Conservation (phyloP, 805 yeast genomes). For the Nadsonia fulvescens region DNA sequence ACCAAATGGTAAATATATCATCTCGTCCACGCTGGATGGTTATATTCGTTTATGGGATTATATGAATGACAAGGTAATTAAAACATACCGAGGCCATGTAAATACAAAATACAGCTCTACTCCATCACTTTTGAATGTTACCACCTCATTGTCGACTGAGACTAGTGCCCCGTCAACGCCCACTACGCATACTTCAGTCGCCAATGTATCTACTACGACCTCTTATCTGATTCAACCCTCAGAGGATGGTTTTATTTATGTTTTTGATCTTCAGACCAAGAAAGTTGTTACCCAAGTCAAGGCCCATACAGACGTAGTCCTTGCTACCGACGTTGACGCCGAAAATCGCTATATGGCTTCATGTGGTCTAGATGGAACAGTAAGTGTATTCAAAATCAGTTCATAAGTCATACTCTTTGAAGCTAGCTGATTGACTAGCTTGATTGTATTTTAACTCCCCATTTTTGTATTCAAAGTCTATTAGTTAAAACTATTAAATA, state of each 20-base stretch:
- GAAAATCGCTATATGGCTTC: neutral
- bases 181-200: no score
- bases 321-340: slow-evolving; percentile 9
- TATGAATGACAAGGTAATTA: slow-evolving; percentile 60
- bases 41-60: slow-evolving; percentile 71
- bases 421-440: no score
- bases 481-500: no score
- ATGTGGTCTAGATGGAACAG: slow-evolving; percentile 1
- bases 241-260: slow-evolving; percentile 31
- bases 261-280: slow-evolving; percentile 56
- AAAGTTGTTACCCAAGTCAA: slow-evolving; percentile 22
- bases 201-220: no score
- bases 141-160: slow-evolving; percentile 9
- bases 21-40: slow-evolving; percentile 72
- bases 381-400: slow-evolving; percentile 1
- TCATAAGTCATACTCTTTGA: no score
- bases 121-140: slow-evolving; percentile 32
- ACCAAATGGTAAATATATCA: slow-evolving; percentile 62
- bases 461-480: no score
- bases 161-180: no score
- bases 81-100: slow-evolving; percentile 31
- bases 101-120: slow-evolving; percentile 33
- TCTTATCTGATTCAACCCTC: slow-evolving; percentile 35
- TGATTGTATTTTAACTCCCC: no score
- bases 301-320: slow-evolving; percentile 12